Conservation (phyloP, 1,139 yeast species). For the Petasospora rhodanensis region DNA sequence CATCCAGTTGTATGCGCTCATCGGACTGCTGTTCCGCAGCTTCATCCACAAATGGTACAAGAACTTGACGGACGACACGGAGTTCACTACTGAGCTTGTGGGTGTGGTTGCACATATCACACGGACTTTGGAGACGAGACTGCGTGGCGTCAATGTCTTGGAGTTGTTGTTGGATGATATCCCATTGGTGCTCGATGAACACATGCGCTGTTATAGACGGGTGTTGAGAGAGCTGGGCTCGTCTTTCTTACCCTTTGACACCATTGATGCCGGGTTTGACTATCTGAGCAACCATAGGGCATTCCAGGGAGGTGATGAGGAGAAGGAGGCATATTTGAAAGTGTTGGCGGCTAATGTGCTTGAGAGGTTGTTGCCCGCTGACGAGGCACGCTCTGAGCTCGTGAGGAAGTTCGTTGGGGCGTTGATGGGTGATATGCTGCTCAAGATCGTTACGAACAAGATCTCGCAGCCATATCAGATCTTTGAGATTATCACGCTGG, state of each 20-base stretch:
- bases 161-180: constrained; percentile 36
- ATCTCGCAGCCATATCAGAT: constrained; percentile 29
- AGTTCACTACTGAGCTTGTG: constrained; percentile 36
- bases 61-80: constrained; percentile 36
- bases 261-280: constrained; percentile 32
- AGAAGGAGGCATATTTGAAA: constrained; percentile 30
- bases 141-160: constrained; percentile 29
- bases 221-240: constrained; percentile 25
- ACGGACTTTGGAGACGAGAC: constrained; percentile 33
- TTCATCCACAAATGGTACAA: constrained; percentile 45
- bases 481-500: constrained; percentile 19
- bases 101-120: constrained; percentile 35
- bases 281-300: constrained; percentile 47
- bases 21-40: constrained; percentile 40
- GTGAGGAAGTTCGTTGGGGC: constrained; percentile 35
- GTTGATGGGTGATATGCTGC: constrained; percentile 37
- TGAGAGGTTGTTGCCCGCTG: constrained; percentile 34
- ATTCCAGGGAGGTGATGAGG: constrained; percentile 27
- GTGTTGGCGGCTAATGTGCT: constrained; percentile 33
- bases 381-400: constrained; percentile 34
- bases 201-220: constrained; percentile 27
- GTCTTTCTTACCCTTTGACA: constrained; percentile 26
- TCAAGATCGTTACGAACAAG: constrained; percentile 37
- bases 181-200: constrained; percentile 36
- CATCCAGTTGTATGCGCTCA: constrained; percentile 38